A percentile compares a stretch with the other conserved stretches of the same genome.
Conservation (phyloP, 306 rosid species). For the Pachyrhizus erosus region DNA sequence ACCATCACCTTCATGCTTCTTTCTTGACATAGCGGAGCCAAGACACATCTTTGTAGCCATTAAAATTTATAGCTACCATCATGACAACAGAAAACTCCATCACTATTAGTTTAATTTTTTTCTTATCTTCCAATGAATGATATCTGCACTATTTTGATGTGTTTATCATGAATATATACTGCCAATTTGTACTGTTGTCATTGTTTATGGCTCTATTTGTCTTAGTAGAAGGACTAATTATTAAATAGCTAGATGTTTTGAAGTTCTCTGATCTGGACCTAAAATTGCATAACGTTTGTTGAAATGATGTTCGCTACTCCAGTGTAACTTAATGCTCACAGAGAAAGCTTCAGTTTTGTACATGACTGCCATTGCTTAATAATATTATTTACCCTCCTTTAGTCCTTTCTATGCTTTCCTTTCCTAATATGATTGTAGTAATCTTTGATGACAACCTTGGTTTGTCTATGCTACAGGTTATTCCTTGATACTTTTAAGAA, state of each 20-base stretch:
- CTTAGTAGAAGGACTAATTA: not conserved
- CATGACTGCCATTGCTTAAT: not conserved
- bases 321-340: conserved; percentile 7
- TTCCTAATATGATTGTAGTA: not conserved
- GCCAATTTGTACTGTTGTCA: no score
- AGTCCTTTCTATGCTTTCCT: not conserved
- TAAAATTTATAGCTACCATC: not conserved
- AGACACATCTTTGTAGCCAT: not conserved
- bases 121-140: not conserved
- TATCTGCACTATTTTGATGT: no score
- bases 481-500: conserved; percentile 34
- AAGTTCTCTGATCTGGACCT: not conserved
- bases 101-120: not conserved
- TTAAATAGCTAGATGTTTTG: not conserved
- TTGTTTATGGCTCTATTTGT: no score
- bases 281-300: not conserved
- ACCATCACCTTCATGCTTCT: not conserved
- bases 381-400: not conserved
- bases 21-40: not conserved
- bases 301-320: not conserved
- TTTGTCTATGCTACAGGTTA: conserved; percentile 51
- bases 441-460: conserved; percentile 1
- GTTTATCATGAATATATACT: no score
- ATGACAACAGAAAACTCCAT: not conserved
- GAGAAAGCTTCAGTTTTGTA: not conserved